phyloP scores from a whole-genome alignment of 768 basidiomycete genomes.

The Rhodotorula paludigena region DNA sequence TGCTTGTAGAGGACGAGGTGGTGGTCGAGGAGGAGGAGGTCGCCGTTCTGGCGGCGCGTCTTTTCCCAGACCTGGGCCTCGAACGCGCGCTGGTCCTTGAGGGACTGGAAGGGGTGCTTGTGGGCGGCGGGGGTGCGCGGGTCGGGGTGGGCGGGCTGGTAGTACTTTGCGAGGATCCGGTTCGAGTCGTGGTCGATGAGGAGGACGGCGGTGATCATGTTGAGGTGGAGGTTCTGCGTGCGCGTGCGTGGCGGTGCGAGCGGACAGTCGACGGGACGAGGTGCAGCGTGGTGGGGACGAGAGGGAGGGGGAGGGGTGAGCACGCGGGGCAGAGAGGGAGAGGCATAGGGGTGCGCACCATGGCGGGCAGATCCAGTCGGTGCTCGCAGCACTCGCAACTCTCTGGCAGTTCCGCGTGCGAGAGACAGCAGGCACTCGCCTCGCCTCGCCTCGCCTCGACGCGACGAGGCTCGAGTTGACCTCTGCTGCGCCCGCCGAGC shows the following conservation, averaged over 20 bases:
- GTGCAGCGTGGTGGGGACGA: not conserved
- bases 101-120: slow-evolving; percentile 46
- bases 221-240: slow-evolving; percentile 51
- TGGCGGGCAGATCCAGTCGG: not conserved
- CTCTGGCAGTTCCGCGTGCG: not conserved
- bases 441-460: no score
- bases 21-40: slow-evolving; percentile 84
- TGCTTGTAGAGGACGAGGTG: slow-evolving; percentile 91
- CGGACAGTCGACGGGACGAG: not conserved
- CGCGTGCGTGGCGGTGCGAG: not conserved
- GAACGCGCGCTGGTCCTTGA: slow-evolving; percentile 91
- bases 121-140: slow-evolving; percentile 45
- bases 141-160: slow-evolving; percentile 60
- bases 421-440: not conserved
- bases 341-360: not conserved
- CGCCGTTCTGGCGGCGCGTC: slow-evolving; percentile 85
- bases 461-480: no score
- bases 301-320: not conserved
- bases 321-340: fast-evolving
- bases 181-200: slow-evolving; percentile 94
- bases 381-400: no score
- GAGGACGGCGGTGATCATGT: slow-evolving; percentile 78
- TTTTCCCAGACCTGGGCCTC: slow-evolving; percentile 95
- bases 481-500: no score
- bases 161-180: slow-evolving; percentile 94